Evolutionary conservation across 768 basidiomycete genomes (phyloP), one percentile per base, ranked within the genome.

Genomic region (Tylopilus vinaceipallidus): DNA sequence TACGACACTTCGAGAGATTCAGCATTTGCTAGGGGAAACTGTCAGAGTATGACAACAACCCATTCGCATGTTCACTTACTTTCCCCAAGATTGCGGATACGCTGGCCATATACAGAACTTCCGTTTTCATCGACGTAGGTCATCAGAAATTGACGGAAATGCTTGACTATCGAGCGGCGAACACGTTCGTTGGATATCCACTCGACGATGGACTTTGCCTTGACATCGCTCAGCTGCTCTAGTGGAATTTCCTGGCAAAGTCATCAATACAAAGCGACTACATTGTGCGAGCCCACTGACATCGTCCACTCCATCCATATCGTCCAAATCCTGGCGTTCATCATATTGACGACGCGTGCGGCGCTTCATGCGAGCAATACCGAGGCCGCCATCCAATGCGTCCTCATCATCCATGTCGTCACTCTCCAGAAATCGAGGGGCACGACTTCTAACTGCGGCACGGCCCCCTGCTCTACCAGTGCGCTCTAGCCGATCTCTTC

Each of bases 1-100:
- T 95, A 98, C 1, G 95, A 98, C 22, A 98, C 91, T 69, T 98
- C 97, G 50, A 99, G 82, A 0, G 95, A 98, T 71, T 99, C 97
- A 29, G 95, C 83, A 70, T 99, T 98, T 62, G 85, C 97, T 98
- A 57, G 22, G 6, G 17, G 27, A 48, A 30, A 13, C 42, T 46
- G 51, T 57, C 45, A 56, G 55, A 16, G 45, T 43, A 57, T n/a
- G 20, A 40, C 13, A 56, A 19, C n/a, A n/a, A 45, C n/a, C 32
- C n/a, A n/a, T 11, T 44, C 19, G 30, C 32, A 30, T 16, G 37
- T 46, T 53, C 7, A 69, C 80, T 70, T 58, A 97, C 95, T 85
- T 82, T 98, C 95, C 66, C 97, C 97, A 27, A 99, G 80, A 59
- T 86, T 84, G 40, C 88, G 86, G 64, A 99, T 98, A 42, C 93